A percentile compares a stretch with the other conserved stretches of the same genome.
Conservation (phyloP, 2,329 filamentous ascomycete species). For the Calonectria crousiana region DNA sequence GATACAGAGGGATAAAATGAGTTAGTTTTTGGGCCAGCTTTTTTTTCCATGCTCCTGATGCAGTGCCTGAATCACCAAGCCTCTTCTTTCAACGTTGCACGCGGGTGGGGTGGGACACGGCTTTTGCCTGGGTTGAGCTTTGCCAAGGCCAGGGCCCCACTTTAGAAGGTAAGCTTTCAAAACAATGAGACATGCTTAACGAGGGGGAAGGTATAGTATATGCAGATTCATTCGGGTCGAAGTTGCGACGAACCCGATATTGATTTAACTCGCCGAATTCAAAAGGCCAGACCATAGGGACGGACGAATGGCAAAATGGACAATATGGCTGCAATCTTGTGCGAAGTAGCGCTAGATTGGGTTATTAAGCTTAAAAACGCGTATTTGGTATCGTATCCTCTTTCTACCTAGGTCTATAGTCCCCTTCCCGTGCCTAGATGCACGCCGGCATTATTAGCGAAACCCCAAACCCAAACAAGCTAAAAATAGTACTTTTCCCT, state of each 20-base stretch:
- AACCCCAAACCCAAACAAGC: not conserved
- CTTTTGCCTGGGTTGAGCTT: not conserved
- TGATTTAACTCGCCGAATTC: not conserved
- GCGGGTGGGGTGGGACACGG: not conserved
- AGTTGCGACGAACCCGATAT: not conserved
- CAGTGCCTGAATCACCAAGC: not conserved
- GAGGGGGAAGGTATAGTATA: not conserved
- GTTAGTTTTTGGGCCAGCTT: not conserved
- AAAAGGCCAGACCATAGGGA: not conserved
- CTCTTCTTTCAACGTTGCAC: not conserved
- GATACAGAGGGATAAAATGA: conserved; percentile 16
- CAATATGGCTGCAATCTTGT: not conserved
- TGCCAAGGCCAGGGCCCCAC: not conserved
- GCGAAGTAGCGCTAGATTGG: not conserved
- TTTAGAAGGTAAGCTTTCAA: not conserved
- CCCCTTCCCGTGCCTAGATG: conserved; percentile 5
- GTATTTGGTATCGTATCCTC: conserved; percentile 15
- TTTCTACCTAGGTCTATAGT: conserved; percentile 15
- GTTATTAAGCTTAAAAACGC: not conserved
- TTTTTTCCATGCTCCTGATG: not conserved
- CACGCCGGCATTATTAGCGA: conserved; percentile 10
- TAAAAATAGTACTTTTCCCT: not conserved
- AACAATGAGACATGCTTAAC: not conserved
- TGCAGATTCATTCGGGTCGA: not conserved
- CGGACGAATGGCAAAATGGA: not conserved